These are phyloP conservation scores for Leccinum ochraceum DNA, from an alignment of 768 basidiomycete genomes.

Conservation along the genomic window DNA sequence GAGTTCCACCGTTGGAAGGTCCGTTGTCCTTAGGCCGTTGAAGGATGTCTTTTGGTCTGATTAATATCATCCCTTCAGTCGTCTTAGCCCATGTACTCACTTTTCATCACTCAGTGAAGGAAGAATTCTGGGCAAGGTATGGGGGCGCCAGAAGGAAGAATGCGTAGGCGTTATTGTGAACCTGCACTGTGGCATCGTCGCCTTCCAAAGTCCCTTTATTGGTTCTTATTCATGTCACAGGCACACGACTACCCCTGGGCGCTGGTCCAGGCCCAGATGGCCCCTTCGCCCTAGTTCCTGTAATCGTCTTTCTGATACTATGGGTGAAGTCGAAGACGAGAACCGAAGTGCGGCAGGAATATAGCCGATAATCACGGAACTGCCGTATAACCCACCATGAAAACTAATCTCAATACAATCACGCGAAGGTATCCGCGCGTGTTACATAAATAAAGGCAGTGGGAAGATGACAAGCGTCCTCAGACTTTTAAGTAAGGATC, in stretches of 20 bases:
- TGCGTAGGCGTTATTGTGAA: neutral
- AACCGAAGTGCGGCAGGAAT: neutral
- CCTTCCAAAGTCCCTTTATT: neutral
- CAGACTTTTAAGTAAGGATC: neutral
- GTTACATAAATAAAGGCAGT: neutral
- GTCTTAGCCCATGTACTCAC: neutral
- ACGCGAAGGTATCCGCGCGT: neutral
- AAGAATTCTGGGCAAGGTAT: neutral
- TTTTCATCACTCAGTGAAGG: neutral
- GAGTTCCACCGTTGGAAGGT: neutral
- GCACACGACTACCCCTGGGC: neutral
- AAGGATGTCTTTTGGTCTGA: neutral
- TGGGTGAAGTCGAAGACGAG: neutral
- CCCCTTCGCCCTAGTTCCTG: neutral
- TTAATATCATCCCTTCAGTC: neutral
- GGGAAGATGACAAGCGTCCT: neutral
- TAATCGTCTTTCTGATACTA: neutral
- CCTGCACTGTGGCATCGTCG: neutral
- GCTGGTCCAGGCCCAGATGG: neutral
- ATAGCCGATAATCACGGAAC: neutral
- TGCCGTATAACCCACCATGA: neutral
- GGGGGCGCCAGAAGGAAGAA: neutral
- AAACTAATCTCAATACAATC: neutral
- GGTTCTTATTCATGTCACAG: neutral
- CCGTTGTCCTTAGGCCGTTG: neutral